Percentiles rank a stretch among this genome's conserved stretches.
phyloP scores from a whole-genome alignment of 257 asterid genomes.

The Schizonepeta tenuifolia region DNA sequence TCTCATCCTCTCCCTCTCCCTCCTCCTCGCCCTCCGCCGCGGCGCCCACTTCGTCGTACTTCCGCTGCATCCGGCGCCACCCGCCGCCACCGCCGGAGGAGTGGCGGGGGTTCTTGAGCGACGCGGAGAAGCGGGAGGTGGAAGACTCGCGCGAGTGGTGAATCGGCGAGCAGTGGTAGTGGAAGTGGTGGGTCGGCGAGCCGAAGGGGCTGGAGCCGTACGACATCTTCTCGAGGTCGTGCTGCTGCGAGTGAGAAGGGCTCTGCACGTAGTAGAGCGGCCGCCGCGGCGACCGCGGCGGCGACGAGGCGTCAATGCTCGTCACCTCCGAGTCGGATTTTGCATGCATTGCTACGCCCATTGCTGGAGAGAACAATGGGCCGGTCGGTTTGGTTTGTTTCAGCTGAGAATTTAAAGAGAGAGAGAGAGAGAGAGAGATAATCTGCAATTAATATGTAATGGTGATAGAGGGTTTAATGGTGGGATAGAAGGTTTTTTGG shows the following conservation, averaged over 20 bases:
- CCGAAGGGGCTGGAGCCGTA: conserved; percentile 82
- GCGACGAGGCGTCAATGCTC: conserved; percentile 75
- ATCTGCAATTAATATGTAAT: neutral
- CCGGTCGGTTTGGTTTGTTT: neutral
- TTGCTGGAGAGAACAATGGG: neutral
- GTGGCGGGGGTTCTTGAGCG: conserved; percentile 54
- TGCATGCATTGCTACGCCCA: conserved; percentile 71
- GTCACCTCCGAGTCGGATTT: conserved; percentile 92
- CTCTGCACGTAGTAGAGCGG: conserved; percentile 90
- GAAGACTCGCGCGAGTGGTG: conserved; percentile 96
- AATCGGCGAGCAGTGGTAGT: conserved; percentile 88
- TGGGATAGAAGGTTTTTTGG: neutral
- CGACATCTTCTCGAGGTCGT: conserved; percentile 77
- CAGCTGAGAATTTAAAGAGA: neutral
- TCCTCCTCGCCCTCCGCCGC: conserved; percentile 52
- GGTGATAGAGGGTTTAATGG: neutral
- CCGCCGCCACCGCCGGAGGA: conserved; percentile 36
- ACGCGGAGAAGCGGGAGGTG: conserved; percentile 77
- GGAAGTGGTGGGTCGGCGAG: conserved; percentile 81
- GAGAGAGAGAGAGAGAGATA: neutral
- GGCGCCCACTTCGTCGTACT: conserved; percentile 38
- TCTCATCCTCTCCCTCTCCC: conserved; percentile 30
- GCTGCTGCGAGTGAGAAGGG: conserved; percentile 79
- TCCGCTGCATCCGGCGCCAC: conserved; percentile 64
- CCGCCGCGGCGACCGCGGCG: conserved; percentile 87